Conservation (phyloP, 805 yeast genomes). For the Wickerhamomyces bovis region DNA sequence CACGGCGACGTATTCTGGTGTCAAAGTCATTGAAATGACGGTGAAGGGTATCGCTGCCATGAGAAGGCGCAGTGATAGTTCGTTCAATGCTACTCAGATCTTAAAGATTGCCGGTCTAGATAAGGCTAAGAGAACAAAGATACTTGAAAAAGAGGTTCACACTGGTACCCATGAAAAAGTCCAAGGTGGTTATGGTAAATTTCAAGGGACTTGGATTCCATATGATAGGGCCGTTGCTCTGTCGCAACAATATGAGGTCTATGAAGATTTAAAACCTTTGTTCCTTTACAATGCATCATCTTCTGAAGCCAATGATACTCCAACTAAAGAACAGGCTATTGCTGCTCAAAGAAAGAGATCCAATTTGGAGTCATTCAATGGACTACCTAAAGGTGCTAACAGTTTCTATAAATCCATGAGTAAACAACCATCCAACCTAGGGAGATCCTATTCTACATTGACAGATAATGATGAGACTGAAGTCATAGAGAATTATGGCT, state of each 20-base stretch:
- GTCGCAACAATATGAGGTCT: conserved; percentile 52
- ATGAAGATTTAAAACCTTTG: conserved; percentile 57
- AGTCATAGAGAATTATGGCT: conserved; percentile 15
- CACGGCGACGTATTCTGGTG: conserved; percentile 73
- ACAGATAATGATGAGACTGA: conserved; percentile 28
- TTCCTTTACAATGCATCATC: conserved; percentile 41
- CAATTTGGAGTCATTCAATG: conserved; percentile 7
- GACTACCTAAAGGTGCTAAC: conserved; percentile 6
- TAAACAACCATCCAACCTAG: conserved; percentile 20
- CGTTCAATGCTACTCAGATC: conserved; percentile 82
- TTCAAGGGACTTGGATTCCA: conserved; percentile 87
- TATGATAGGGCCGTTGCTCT: conserved; percentile 56
- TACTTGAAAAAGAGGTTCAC: conserved; percentile 69
- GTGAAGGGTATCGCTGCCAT: conserved; percentile 66
- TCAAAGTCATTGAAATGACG: conserved; percentile 75
- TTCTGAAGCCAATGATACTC: conserved; percentile 33
- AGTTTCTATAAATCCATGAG: conserved; percentile 14
- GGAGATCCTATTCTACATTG: conserved; percentile 24
- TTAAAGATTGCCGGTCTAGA: conserved; percentile 72
- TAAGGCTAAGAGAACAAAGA: conserved; percentile 69
- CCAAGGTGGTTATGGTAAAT: conserved; percentile 81
- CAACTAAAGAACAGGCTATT: conserved; percentile 43
- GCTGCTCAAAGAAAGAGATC: conserved; percentile 29
- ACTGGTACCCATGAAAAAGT: conserved; percentile 65
- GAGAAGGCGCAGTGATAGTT: conserved; percentile 70